Base-by-base conservation (phyloP, 129 eudicot species). In the Lactuca sativa region DNA sequence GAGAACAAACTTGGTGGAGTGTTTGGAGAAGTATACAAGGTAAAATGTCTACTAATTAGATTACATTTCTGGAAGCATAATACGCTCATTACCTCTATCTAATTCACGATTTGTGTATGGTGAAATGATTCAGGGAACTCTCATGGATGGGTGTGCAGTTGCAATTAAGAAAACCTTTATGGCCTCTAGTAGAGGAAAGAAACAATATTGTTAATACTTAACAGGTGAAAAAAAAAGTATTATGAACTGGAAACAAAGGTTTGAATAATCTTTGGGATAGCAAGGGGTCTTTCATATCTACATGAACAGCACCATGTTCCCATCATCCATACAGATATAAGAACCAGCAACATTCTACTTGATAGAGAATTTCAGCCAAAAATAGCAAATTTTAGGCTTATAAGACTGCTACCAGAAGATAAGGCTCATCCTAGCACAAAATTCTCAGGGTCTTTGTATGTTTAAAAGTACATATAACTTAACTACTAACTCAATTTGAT, bases 391-490 rank as follows among this genome's bases (percentile, higher is more conserved):
- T 77, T 82, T 54, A 77, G 44, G 80, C 77, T 0, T 13, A 70
- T 9, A 82, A 77, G 82, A 38, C 80, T 82, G 33, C 58, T 82
- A 2, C 83, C 86, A 7, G 77, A 69, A n/a, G 75, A 78, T 64
- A 79, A 59, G 62, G 77, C 74, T 33, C 86, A 82, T 55, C 76
- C 77, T 40, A 78, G 83, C 77, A 82, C 83, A 34, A 78, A 52
- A 56, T 77, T 82, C 66, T 80, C 86, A 4, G 86, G 86, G 33
- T 77, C 86, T 56, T 71, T 82, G 83, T 82, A 64, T 72, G n/a
- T n/a, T n/a, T n/a, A n/a, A n/a, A n/a, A n/a, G n/a, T n/a, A n/a
- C n/a, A n/a, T n/a, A n/a, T n/a, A n/a, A n/a, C n/a, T n/a, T n/a
- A n/a, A n/a, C n/a, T n/a, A n/a, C n/a, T n/a, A n/a, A n/a, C n/a